Conservation (phyloP, 2,329 filamentous ascomycete genomes). For the Harringtonia lauricola region DNA sequence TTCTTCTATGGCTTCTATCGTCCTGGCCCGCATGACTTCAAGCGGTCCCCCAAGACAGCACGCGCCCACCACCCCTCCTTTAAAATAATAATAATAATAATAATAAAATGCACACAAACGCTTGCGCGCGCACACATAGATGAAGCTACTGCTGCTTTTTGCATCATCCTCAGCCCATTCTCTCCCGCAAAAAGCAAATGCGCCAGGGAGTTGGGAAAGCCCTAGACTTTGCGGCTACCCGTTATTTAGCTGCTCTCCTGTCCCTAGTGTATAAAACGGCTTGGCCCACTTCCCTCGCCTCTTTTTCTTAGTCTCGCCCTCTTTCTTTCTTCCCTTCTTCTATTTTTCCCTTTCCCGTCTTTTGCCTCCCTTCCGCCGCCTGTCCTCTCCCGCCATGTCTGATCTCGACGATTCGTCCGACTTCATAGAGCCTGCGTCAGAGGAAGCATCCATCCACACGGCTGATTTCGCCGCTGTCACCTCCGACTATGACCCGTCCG, state of each 20-base stretch:
- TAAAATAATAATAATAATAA: too few species aligned
- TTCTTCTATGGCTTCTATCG: too few species aligned
- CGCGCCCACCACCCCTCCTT: too few species aligned
- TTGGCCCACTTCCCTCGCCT: not conserved
- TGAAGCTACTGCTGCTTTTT: too few species aligned
- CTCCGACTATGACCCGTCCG: constrained; percentile 28
- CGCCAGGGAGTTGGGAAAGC: too few species aligned
- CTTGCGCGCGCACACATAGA: too few species aligned
- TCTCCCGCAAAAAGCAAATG: not conserved
- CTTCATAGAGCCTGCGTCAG: constrained; percentile 12
- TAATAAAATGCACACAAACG: too few species aligned
- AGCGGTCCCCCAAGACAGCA: too few species aligned
- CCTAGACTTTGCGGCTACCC: too few species aligned
- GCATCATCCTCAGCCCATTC: too few species aligned
- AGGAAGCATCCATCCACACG: constrained; percentile 6
- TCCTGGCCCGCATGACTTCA: too few species aligned
- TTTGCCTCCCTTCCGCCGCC: not conserved
- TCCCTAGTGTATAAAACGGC: not conserved
- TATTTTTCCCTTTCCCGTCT: not conserved
- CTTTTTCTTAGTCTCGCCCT: not conserved
- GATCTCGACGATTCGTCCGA: constrained; percentile 7
- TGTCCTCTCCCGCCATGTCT: not conserved
- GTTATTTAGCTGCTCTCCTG: not conserved
- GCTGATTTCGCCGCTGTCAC: constrained; percentile 16
- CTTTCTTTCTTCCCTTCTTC: not conserved